These are phyloP conservation scores for Poa pratensis DNA, from an alignment of 176 grass and related monocot species.

Conservation along the genomic window DNA sequence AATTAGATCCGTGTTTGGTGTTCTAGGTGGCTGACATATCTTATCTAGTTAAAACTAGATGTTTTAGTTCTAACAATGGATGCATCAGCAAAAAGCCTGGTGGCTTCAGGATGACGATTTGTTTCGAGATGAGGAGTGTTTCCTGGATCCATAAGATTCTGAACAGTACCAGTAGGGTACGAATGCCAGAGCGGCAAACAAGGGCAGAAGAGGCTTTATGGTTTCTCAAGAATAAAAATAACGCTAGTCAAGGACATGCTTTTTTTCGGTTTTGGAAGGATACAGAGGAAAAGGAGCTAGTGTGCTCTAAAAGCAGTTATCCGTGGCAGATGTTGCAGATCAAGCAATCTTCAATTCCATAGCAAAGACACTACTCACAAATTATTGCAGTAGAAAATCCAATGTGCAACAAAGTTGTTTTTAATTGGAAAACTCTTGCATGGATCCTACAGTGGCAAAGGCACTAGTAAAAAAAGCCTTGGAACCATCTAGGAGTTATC, in stretches of 20 bases:
- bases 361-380: no score
- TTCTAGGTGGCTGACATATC: no score
- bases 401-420: neutral
- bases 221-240: neutral
- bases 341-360: neutral
- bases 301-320: neutral
- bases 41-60: no score
- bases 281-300: neutral
- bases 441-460: conserved; percentile 8
- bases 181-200: neutral
- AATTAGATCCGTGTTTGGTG: no score
- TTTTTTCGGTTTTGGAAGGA: neutral
- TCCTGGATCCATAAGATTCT: neutral
- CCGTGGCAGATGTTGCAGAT: neutral
- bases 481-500: neutral
- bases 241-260: neutral
- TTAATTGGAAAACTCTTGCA: neutral
- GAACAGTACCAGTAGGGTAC: neutral
- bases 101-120: neutral
- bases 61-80: neutral
- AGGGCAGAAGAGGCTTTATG: neutral
- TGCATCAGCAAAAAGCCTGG: neutral
- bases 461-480: neutral
- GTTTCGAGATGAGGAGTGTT: neutral
- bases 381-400: neutral